Evolutionary conservation across 495 filamentous ascomycete genomes (phyloP), one percentile per base, ranked within the genome.

Genomic region (Penicillium fimorum): DNA sequence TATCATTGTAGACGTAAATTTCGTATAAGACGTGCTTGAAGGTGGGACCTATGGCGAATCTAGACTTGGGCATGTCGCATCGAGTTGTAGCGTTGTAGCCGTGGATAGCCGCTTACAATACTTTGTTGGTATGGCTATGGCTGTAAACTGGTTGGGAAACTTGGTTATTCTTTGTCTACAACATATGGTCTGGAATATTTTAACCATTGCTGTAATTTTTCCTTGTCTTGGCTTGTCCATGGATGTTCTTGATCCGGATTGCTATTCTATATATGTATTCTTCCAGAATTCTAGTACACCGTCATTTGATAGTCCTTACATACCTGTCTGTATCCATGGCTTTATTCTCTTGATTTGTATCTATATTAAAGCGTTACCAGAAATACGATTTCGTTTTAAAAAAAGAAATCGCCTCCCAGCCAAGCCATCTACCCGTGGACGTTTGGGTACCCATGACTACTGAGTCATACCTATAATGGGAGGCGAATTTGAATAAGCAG

Each of bases 31-130:
- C 29, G 45, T 32, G 29, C 45, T 47, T 6, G 17, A 22, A 7
- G 30, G 15, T 30, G 35, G n/a, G 7, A 32, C 29, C 2, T 2
- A 32, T 48, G 46, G n/a, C 46, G 46, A 46, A 38, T 37, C 12
- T 25, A 15, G 10, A 13, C 22, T 17, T 29, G 44, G 11, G 20
- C 18, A 37, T 35, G 47, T 49, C 47, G 13, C 47, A 38, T 50
- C 32, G 7, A 20, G 47, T 50, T 22, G 47, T 50, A 50, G 3
- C 13, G 47, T 37, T 5, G 47, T 6, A 48, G 15, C 48, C 48
- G 48, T 3, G 35, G 33, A 10, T 51, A 51, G 33, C 22, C 48
- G 45, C 4, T 2, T 7, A 25, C 13, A 51, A n/a, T n/a, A 9
- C 17, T 38, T n/a, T n/a, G n/a, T 7, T n/a, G 35, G 35, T 6